Conservation (phyloP, 2,329 filamentous ascomycete genomes). For the Hymenoscyphus albidus region DNA sequence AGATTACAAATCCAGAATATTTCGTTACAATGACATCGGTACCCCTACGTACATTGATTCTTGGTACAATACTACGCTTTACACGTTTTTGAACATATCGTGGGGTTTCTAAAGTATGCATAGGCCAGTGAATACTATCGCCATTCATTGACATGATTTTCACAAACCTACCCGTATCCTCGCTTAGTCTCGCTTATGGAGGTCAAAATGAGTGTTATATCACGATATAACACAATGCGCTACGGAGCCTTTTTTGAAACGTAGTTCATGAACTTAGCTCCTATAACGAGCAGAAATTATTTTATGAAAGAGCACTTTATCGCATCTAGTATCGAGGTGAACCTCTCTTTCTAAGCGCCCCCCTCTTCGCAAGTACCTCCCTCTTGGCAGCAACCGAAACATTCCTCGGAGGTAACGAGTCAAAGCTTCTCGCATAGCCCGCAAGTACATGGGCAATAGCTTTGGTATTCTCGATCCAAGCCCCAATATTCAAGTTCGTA, state of each 20-base stretch:
- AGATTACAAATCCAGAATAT: too few species aligned
- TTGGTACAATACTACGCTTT: too few species aligned
- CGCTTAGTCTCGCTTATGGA: not conserved
- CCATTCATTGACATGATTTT: too few species aligned
- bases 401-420: conserved; percentile 9
- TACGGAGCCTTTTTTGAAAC: not conserved
- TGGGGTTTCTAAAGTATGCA: too few species aligned
- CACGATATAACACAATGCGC: not conserved
- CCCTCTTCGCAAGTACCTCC: not conserved
- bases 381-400: conserved; percentile 4
- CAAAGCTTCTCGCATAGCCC: conserved; percentile 19
- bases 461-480: conserved; percentile 56
- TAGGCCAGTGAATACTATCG: too few species aligned
- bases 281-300: not conserved
- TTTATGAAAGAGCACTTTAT: not conserved
- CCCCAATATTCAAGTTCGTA: conserved; percentile 52
- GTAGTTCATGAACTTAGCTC: not conserved
- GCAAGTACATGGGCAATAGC: conserved; percentile 34
- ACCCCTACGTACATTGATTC: too few species aligned
- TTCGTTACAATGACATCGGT: too few species aligned
- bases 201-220: not conserved
- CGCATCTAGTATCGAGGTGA: not conserved
- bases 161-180: not conserved
- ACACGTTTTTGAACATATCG: too few species aligned
- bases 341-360: not conserved